phyloP scores from a whole-genome alignment of 2,329 filamentous ascomycete species.

The Epichloe amarillans region DNA sequence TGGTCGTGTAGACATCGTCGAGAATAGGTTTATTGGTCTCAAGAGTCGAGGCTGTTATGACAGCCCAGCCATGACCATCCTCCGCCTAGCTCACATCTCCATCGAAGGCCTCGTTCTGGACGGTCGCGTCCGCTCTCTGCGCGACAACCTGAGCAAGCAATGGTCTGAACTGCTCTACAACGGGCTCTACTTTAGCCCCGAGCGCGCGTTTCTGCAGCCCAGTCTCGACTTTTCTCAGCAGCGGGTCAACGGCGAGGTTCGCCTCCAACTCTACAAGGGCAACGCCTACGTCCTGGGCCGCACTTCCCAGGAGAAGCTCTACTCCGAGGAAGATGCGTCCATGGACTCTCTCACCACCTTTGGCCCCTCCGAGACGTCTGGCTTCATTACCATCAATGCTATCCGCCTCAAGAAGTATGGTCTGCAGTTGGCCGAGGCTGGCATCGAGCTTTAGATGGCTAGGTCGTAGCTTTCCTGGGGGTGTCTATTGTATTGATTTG shows the following conservation, averaged over 20 bases:
- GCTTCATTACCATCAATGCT: constrained; percentile 53
- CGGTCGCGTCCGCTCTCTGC: not conserved
- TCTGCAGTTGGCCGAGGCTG: constrained; percentile 1
- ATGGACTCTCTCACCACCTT: too few species aligned
- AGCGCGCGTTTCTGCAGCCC: constrained; percentile 1
- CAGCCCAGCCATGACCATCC: constrained; percentile 2
- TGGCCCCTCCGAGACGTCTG: constrained; percentile 9
- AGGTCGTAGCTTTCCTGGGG: too few species aligned
- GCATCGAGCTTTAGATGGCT: not conserved
- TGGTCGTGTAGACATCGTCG: too few species aligned
- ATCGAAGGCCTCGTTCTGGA: constrained; percentile 3
- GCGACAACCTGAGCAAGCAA: not conserved
- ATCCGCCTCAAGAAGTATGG: constrained; percentile 41
- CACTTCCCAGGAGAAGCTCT: constrained; percentile 21
- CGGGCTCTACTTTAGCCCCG: not conserved
- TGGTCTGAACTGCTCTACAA: not conserved
- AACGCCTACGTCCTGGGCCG: constrained; percentile 28
- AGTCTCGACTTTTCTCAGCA: constrained; percentile 3
- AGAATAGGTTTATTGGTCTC: too few species aligned
- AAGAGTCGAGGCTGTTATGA: not conserved
- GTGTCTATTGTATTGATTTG: too few species aligned
- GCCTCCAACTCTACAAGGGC: constrained; percentile 19
- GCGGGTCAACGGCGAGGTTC: constrained; percentile 21
- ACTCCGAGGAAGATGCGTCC: too few species aligned
- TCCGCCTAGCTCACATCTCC: not conserved